Evolutionary conservation across 345 rosid genomes (phyloP), one percentile per base, ranked within the genome.

Genomic region (Populus pruinosa): DNA sequence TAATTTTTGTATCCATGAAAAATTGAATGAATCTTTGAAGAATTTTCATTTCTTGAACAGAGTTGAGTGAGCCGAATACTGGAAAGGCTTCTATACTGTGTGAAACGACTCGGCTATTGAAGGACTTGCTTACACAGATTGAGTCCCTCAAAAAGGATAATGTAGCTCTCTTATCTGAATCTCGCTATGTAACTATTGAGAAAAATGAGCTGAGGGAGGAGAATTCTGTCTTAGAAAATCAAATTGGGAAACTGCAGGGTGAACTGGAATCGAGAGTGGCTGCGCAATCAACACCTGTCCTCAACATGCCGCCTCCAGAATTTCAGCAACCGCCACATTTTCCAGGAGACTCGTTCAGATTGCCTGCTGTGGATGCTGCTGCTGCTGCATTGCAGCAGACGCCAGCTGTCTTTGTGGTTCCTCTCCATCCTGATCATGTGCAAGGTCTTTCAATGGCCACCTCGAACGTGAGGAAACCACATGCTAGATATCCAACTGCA

Each of bases 181-280:
- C 98, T 81, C 85, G 66, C 77, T 93, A 96, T 73, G 98, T 93
- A 75, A 85, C 87, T 2, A 39, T 85, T 9, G 99, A 96, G 90
- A 96, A 85, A 75, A 90, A 89, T 61, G 99, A 96, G 79, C 87
- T 96, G 36, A 82, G 80, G 84, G 99, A 92, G 82, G 99, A 96
- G 83, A 96, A 85, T 64, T 86, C 89, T 63, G 87, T 80, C 39
- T 86, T 96, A 3, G 90, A 88, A 88, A 79, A 79, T 41, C 93
- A 91, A 83, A 90, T 96, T 61, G 85, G 74, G 69, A 82, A 76
- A 49, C 80, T 96, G 81, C 87, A 77, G 74, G 78, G 63, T 6
- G 94, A 91, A 87, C 69, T 93, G 14, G 82, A 77, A 82, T 84
- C 87, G 5, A 86, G 86, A 77, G 71, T 49, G 31, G 86, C 83